Conservation (phyloP, 306 rosid species). For the Casuarina equisetifolia region DNA sequence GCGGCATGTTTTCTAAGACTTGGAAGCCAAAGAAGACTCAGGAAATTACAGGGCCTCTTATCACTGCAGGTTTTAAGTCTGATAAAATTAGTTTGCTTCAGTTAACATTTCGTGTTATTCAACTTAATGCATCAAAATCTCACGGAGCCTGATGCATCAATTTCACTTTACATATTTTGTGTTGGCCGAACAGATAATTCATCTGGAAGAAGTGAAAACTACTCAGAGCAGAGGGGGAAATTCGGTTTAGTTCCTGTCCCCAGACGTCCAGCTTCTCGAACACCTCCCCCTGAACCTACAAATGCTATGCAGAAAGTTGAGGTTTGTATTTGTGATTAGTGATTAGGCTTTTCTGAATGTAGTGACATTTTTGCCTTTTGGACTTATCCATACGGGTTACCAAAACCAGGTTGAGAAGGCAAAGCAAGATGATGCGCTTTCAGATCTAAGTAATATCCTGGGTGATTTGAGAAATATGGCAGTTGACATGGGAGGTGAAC, state of each 20-base stretch:
- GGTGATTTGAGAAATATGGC: slow-evolving; percentile 99
- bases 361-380: slow-evolving; percentile 9
- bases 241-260: slow-evolving; percentile 59
- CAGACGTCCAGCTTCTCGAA: slow-evolving; percentile 45
- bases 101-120: background rate
- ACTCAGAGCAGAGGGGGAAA: slow-evolving; percentile 55
- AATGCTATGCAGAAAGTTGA: slow-evolving; percentile 65
- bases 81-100: background rate
- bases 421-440: slow-evolving; percentile 85
- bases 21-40: slow-evolving; percentile 84
- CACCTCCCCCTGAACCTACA: slow-evolving; percentile 59
- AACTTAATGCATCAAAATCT: background rate
- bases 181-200: slow-evolving; percentile 46
- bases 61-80: slow-evolving; percentile 62
- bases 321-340: slow-evolving; percentile 35
- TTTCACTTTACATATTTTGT: slow-evolving; percentile 10
- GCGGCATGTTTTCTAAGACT: slow-evolving; percentile 86
- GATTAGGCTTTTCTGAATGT: background rate
- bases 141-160: slow-evolving; percentile 6
- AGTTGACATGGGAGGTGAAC: slow-evolving; percentile 76
- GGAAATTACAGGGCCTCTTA: slow-evolving; percentile 70
- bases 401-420: slow-evolving; percentile 60
- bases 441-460: slow-evolving; percentile 76
- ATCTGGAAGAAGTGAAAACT: slow-evolving; percentile 35
- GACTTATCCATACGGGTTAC: slow-evolving; percentile 6